phyloP scores from a whole-genome alignment of 2,329 filamentous ascomycete species.

The Huntiella abstrusa region DNA sequence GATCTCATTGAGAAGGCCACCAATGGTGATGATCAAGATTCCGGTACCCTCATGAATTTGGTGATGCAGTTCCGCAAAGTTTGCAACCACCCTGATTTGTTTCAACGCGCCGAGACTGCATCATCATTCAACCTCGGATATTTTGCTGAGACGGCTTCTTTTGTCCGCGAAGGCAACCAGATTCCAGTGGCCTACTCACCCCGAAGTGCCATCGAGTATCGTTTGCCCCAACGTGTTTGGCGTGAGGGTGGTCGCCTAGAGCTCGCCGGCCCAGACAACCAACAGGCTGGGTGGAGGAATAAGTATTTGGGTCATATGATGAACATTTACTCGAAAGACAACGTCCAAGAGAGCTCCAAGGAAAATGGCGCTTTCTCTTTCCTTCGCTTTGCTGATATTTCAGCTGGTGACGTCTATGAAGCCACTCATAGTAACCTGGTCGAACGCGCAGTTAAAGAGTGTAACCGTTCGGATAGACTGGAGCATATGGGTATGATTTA shows the following conservation, averaged over 20 bases:
- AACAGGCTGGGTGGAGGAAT: slow-evolving; percentile 57
- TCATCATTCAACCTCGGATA: slow-evolving; percentile 70
- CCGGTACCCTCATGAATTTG: slow-evolving; percentile 91
- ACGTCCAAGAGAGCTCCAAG: slow-evolving; percentile 46
- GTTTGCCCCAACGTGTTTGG: slow-evolving; percentile 65
- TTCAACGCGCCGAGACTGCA: slow-evolving; percentile 80
- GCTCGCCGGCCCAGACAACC: slow-evolving; percentile 54
- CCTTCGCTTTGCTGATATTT: slow-evolving; percentile 69
- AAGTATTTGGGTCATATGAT: slow-evolving; percentile 64
- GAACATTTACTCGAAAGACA: slow-evolving; percentile 75
- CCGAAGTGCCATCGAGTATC: slow-evolving; percentile 68
- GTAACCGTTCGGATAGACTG: slow-evolving; percentile 37
- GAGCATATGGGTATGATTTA: slow-evolving; percentile 51
- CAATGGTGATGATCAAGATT: slow-evolving; percentile 83
- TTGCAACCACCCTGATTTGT: slow-evolving; percentile 94
- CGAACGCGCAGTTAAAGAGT: slow-evolving; percentile 47
- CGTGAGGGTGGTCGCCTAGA: slow-evolving; percentile 60
- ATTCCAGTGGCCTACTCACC: slow-evolving; percentile 75
- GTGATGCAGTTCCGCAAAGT: slow-evolving; percentile 99
- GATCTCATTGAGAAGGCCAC: slow-evolving; percentile 96
- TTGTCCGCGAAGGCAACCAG: slow-evolving; percentile 69
- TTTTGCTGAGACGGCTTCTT: slow-evolving; percentile 90
- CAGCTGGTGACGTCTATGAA: slow-evolving; percentile 50
- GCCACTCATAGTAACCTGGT: slow-evolving; percentile 54
- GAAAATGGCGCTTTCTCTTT: slow-evolving; percentile 62